A percentile compares a stretch with the other conserved stretches of the same genome.
Conservation (phyloP, 805 yeast genomes). For the Metschnikowia continentalis region DNA sequence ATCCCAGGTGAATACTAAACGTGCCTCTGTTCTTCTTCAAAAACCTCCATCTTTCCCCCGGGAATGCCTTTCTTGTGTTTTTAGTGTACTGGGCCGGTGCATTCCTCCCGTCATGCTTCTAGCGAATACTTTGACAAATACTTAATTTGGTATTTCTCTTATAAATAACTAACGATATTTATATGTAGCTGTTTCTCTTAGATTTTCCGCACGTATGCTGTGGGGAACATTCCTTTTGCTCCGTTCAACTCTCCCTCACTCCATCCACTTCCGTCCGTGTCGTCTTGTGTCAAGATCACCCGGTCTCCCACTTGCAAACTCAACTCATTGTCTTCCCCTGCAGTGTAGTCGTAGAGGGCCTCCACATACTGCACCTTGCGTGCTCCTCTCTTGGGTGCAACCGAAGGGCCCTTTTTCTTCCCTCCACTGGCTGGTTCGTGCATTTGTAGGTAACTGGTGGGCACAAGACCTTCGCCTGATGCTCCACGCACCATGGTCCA, state of each 20-base stretch:
- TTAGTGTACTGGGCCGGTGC: conserved; percentile 18
- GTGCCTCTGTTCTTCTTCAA: conserved; percentile 6
- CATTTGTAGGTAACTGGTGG: conserved; percentile 66
- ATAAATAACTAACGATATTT: conserved; percentile 19
- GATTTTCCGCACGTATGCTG: conserved; percentile 55
- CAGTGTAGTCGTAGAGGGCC: conserved; percentile 71
- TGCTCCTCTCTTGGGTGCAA: conserved; percentile 73
- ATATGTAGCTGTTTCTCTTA: conserved; percentile 13
- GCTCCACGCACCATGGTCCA: conserved; percentile 65
- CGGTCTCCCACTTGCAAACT: conserved; percentile 68
- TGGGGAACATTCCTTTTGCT: conserved; percentile 67
- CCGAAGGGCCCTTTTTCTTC: conserved; percentile 67
- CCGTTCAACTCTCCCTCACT: conserved; percentile 83
- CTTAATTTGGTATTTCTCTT: conserved; percentile 21
- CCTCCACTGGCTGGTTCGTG: conserved; percentile 7
- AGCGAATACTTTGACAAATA: conserved; percentile 20
- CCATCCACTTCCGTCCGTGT: conserved; percentile 83
- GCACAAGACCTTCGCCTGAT: conserved; percentile 72
- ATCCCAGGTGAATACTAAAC: conserved; percentile 52
- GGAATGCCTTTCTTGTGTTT: conserved; percentile 17
- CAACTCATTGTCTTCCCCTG: conserved; percentile 79
- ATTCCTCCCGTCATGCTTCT: conserved; percentile 16
- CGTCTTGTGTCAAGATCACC: conserved; percentile 56
- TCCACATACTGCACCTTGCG: conserved; percentile 59
- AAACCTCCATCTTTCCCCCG: conserved; percentile 13